Conservation (phyloP, 148 eudicot species). For the Fagopyrum homotropicum region DNA sequence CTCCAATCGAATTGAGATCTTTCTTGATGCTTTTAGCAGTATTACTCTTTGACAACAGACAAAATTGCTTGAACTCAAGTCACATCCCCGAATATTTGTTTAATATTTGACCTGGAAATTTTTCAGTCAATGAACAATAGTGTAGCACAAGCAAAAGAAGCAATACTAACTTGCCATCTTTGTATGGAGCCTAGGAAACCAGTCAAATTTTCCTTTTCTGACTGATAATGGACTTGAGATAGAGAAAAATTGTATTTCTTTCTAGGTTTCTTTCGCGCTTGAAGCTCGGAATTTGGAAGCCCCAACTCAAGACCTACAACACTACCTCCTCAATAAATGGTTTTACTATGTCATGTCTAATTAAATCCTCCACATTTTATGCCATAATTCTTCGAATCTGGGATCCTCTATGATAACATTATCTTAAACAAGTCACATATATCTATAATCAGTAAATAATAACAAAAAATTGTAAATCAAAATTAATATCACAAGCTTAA, state of each 20-base stretch:
- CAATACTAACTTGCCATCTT: conserved; percentile 57
- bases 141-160: neutral
- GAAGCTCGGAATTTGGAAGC: conserved; percentile 60
- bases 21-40: no score
- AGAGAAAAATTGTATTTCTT: conserved; percentile 28
- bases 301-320: conserved; percentile 60
- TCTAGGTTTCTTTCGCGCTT: conserved; percentile 27
- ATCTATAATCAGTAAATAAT: neutral
- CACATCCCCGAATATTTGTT: no score
- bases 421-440: conserved; percentile 33
- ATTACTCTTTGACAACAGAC: no score
- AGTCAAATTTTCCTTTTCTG: conserved; percentile 34
- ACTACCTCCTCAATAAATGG: conserved; percentile 66
- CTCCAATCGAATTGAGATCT: no score
- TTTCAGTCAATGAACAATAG: no score
- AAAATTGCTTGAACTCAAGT: no score
- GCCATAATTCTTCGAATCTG: conserved; percentile 24
- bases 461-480: neutral
- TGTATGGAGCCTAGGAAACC: conserved; percentile 73
- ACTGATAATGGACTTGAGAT: conserved; percentile 47
- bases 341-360: conserved; percentile 47
- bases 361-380: conserved; percentile 48
- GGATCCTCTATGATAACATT: conserved; percentile 36
- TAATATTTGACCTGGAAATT: no score
- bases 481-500: no score